Evolutionary conservation across 345 rosid species (phyloP).

Genomic region (Ceriops zippeliana): DNA sequence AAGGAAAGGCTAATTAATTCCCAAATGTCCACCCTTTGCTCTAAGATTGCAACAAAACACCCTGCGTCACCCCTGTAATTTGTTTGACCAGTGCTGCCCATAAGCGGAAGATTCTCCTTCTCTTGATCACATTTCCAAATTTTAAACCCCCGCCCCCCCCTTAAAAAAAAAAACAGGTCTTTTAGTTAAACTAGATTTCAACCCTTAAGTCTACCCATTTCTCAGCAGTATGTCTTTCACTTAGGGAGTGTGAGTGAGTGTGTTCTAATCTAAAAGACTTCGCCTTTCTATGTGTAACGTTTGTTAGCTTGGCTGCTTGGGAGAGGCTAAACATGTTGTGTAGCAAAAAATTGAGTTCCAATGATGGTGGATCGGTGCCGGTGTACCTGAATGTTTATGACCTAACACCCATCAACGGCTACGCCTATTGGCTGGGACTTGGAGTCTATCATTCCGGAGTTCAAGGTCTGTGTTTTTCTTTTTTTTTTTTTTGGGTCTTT

Average conservation of each 20-base stretch:
- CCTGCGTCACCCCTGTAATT: constrained; percentile 3
- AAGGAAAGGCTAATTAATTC: not conserved
- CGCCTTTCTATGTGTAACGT: not conserved
- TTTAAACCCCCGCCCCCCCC: not conserved
- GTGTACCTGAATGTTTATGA: constrained; percentile 94
- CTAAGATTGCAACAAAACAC: not conserved
- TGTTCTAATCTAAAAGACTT: not conserved
- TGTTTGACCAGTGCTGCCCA: not conserved
- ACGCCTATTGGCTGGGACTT: constrained; percentile 95
- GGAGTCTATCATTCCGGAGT: constrained; percentile 98
- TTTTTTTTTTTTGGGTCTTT: too few species aligned
- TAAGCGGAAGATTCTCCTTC: constrained; percentile 16
- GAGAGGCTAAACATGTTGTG: constrained; percentile 53
- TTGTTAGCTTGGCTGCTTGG: not conserved
- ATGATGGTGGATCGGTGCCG: constrained; percentile 73
- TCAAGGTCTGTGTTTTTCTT: constrained; percentile 56
- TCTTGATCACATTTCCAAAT: not conserved
- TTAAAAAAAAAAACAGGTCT: not conserved
- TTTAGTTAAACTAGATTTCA: not conserved
- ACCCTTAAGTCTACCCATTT: not conserved
- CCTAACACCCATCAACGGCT: constrained; percentile 91
- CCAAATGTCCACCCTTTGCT: too few species aligned
- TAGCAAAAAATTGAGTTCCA: constrained; percentile 43
- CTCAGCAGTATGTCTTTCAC: not conserved
- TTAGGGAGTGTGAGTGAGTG: not conserved